phyloP scores from a whole-genome alignment of 1,139 yeast genomes.

The Blastobotrys illinoisensis region DNA sequence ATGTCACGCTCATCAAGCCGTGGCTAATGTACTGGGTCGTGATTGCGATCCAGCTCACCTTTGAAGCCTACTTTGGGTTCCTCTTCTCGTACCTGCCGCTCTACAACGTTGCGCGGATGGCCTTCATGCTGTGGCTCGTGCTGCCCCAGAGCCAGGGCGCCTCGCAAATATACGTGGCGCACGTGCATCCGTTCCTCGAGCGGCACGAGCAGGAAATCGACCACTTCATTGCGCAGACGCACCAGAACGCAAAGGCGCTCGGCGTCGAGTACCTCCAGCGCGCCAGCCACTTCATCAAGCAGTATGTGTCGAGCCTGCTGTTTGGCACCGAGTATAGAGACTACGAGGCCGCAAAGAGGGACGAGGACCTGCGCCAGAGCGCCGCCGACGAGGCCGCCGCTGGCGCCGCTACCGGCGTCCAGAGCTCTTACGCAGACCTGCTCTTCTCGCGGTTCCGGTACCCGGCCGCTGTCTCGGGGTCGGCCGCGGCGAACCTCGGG shows the following conservation, averaged over 20 bases:
- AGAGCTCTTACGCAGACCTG: slow-evolving; percentile 18
- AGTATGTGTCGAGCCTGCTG: slow-evolving; percentile 10
- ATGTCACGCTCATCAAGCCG: slow-evolving; percentile 44
- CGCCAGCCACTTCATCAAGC: slow-evolving; percentile 11
- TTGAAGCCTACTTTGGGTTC: slow-evolving; percentile 41
- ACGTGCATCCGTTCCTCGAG: slow-evolving; percentile 32
- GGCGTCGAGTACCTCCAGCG: slow-evolving; percentile 22
- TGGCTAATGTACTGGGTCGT: slow-evolving; percentile 65
- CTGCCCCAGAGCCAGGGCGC: slow-evolving; percentile 44
- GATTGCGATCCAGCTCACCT: slow-evolving; percentile 38
- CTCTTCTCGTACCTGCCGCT: slow-evolving; percentile 43
- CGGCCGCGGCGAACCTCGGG: slow-evolving; percentile 1
- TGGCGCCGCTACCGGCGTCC: slow-evolving; percentile 4
- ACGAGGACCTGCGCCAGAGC: slow-evolving; percentile 2
- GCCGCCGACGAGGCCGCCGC: slow-evolving; percentile 1
- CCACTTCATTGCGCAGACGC: slow-evolving; percentile 19
- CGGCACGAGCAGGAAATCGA: slow-evolving; percentile 31
- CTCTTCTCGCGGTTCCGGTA: slow-evolving; percentile 28
- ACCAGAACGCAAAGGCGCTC: slow-evolving; percentile 20
- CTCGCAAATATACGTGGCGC: slow-evolving; percentile 28
- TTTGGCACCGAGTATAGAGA: slow-evolving; percentile 16
- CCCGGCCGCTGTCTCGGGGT: slow-evolving; percentile 12
- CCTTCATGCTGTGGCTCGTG: slow-evolving; percentile 47
- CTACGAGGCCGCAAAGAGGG: slow-evolving; percentile 2
- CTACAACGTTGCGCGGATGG: slow-evolving; percentile 39